Percentiles rank a stretch among this genome's conserved stretches.
Evolutionary conservation across 2,329 filamentous ascomycete genomes (phyloP).

Genomic region (Monosporascus sp.): DNA sequence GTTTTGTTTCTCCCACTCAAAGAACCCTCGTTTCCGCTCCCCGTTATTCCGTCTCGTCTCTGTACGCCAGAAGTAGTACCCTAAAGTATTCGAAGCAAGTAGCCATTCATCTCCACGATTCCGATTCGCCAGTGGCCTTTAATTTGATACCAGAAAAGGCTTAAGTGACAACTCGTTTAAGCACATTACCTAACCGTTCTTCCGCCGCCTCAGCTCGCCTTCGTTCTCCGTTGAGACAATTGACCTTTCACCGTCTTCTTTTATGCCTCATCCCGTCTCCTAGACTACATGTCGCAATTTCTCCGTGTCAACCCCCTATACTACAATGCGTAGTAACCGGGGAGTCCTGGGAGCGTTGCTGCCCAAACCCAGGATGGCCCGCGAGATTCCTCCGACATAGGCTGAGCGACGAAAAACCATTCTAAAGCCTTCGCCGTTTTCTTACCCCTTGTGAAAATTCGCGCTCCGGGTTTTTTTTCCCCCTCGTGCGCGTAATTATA

Average conservation of each 20-base stretch:
- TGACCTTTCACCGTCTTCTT: slow-evolving; percentile 1
- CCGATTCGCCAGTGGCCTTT: neutral
- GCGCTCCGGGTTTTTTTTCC: neutral
- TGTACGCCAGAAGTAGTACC: slow-evolving; percentile 11
- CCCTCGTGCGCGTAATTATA: neutral
- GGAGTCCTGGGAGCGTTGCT: slow-evolving; percentile 35
- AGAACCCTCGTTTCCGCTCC: neutral
- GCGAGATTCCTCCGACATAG: slow-evolving; percentile 30
- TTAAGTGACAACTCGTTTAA: slow-evolving; percentile 24
- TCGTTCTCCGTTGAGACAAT: neutral
- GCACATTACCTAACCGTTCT: slow-evolving; percentile 9
- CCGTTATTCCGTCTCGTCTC: slow-evolving; percentile 3
- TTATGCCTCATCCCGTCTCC: slow-evolving; percentile 21
- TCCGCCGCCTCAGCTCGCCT: slow-evolving; percentile 20
- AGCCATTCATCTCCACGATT: slow-evolving; percentile 11
- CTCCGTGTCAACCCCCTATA: slow-evolving; percentile 20
- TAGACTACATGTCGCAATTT: slow-evolving; percentile 21
- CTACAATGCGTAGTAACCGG: slow-evolving; percentile 21
- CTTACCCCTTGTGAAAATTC: slow-evolving; percentile 8
- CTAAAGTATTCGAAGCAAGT: slow-evolving; percentile 7
- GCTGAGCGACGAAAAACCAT: slow-evolving; percentile 24
- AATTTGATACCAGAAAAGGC: neutral
- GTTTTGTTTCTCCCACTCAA: slow-evolving; percentile 11
- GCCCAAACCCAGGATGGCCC: slow-evolving; percentile 33
- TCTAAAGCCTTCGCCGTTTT: slow-evolving; percentile 14